Evolutionary conservation across 2,329 filamentous ascomycete genomes (phyloP), one percentile per base, ranked within the genome.

Genomic region (Cladobotryum mycophilum): DNA sequence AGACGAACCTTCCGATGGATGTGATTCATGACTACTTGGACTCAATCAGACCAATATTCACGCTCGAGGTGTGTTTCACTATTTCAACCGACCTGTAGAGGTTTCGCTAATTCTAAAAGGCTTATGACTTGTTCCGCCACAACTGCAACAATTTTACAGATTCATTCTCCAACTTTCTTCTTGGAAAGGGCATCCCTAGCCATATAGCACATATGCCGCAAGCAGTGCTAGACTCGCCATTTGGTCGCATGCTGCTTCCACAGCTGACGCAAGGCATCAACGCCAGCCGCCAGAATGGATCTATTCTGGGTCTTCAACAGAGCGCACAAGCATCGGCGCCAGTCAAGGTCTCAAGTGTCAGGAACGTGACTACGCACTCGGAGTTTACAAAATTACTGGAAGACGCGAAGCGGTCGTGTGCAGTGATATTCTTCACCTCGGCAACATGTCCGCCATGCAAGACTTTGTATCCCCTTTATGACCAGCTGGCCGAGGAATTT

Each of bases 131-230:
- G 5, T 96, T 80, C 66, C 88, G 72, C 60, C 90, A 96, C 69
- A 99, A 99, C 65, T 97, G 92, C 74, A 99, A 97, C 72, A 96
- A 96, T 68, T 99, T 97, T 68, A 89, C 88, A 3, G 92, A 97
- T 63, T 90, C 96, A 54, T 85, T 97, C 58, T 76, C 89, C 55
- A 93, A 88, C 67, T 97, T 97, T 56, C 75, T 97, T 0, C 74
- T 96, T 1, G 92, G 93, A 18, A 87, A 84, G 59, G 88, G 89
- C 3, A 97, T 97, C 53, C 93, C 93, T 0, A 79, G 84, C 1
- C 84, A 95, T 60, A 97, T 99, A 57, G 80, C 82, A 30, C 89
- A 85, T 58, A 84, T 97, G 64, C 92, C 92, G 0, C 79, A 90
- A 61, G 86, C 85, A 1, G 91, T 97, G 8, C 76, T 97, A 12